phyloP scores from a whole-genome alignment of 306 rosid genomes.

The Prunus fruticosa region DNA sequence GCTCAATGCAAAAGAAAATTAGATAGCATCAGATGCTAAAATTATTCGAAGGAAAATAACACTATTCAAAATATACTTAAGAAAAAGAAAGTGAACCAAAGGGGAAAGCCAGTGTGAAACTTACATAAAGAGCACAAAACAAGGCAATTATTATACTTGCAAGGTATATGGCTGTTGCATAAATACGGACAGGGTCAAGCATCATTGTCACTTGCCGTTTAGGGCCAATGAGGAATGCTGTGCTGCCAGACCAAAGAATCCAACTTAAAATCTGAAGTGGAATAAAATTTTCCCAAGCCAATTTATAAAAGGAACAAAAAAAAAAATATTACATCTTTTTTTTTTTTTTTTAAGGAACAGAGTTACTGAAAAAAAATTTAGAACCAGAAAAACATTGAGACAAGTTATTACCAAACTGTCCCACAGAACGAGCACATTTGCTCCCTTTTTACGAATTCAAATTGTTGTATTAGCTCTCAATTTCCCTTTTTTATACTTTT shows the following conservation, averaged over 20 bases:
- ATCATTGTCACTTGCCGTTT: constrained; percentile 88
- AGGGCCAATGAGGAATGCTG: constrained; percentile 93
- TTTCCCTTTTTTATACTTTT: not conserved
- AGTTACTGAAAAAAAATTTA: not conserved
- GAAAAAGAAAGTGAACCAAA: too few relatives aligned
- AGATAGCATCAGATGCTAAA: not conserved
- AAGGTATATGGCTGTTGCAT: constrained; percentile 86
- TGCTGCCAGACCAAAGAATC: constrained; percentile 66
- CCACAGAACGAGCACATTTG: not conserved
- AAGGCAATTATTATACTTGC: constrained; percentile 81
- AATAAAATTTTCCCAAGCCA: not conserved
- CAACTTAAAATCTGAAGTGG: constrained; percentile 33
- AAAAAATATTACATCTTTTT: too few relatives aligned
- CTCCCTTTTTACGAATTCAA: not conserved
- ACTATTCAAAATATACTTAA: not conserved
- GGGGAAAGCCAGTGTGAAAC: constrained; percentile 23
- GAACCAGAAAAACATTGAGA: not conserved
- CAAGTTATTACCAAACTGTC: too few relatives aligned
- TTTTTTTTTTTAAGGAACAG: not conserved
- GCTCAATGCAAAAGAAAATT: constrained; percentile 24
- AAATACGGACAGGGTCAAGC: constrained; percentile 97
- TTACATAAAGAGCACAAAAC: constrained; percentile 89
- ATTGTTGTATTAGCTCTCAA: not conserved
- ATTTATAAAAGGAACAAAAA: not conserved
- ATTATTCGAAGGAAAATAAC: not conserved